These are phyloP conservation scores for Malassezia cuniculi DNA, from an alignment of 1,284 basidiomycete species.

Conservation along the genomic window DNA sequence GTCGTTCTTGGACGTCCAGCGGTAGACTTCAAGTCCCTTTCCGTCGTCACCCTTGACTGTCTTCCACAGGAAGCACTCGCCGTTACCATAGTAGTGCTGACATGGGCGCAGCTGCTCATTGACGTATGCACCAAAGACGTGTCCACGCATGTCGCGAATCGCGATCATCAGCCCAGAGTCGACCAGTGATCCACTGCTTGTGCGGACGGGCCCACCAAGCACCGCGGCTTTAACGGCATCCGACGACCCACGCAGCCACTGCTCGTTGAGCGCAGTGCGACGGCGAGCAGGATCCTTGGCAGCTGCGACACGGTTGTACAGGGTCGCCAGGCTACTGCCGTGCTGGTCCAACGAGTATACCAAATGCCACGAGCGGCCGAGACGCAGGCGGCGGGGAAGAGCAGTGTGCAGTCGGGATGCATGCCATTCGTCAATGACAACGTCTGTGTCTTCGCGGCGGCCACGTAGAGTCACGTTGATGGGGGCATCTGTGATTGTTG, in stretches of 20 bases:
- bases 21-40: conserved; percentile 53
- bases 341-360: conserved; percentile 90
- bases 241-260: conserved; percentile 31
- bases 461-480: conserved; percentile 29
- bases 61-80: conserved; percentile 30
- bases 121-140: conserved; percentile 41
- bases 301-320: conserved; percentile 46
- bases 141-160: conserved; percentile 28
- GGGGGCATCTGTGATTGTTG: conserved; percentile 10
- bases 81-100: conserved; percentile 38
- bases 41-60: conserved; percentile 49
- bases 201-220: conserved; percentile 7
- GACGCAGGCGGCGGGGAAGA: conserved; percentile 65
- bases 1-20: conserved; percentile 78
- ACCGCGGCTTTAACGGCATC: conserved; percentile 21
- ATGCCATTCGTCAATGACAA: conserved; percentile 27
- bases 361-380: conserved; percentile 68
- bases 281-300: conserved; percentile 17
- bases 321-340: conserved; percentile 76
- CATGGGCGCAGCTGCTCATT: conserved; percentile 35
- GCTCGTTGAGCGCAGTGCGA: conserved; percentile 13
- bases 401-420: conserved; percentile 30
- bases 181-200: conserved; percentile 9
- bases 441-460: conserved; percentile 30
- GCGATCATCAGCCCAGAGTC: conserved; percentile 38